Percentiles rank a stretch among this genome's conserved stretches.
Evolutionary conservation across 768 basidiomycete genomes (phyloP).

Genomic region (Auricularia auricula-judae): DNA sequence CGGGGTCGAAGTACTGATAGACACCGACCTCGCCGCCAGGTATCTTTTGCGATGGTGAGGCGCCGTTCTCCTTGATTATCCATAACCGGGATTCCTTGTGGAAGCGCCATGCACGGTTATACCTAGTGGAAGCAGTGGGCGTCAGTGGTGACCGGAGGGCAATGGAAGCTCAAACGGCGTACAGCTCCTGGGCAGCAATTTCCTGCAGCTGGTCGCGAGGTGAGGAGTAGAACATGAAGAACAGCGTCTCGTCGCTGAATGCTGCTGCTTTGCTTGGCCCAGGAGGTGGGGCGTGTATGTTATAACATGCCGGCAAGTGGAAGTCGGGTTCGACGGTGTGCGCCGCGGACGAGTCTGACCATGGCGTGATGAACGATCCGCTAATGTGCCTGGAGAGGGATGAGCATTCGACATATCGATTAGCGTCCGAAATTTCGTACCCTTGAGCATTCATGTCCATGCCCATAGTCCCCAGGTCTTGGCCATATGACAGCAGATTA

Average conservation of each 20-base stretch:
- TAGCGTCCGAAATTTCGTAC: slow-evolving; percentile 27
- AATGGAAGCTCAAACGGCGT: slow-evolving; percentile 24
- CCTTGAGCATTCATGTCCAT: slow-evolving; percentile 78
- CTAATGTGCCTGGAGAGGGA: neutral
- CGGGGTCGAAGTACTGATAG: slow-evolving; percentile 85
- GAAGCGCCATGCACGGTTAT: slow-evolving; percentile 91
- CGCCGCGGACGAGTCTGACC: slow-evolving; percentile 83
- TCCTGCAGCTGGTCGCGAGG: slow-evolving; percentile 90
- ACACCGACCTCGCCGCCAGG: slow-evolving; percentile 76
- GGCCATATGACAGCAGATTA: slow-evolving; percentile 74
- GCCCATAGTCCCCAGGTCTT: slow-evolving; percentile 85
- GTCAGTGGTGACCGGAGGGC: neutral
- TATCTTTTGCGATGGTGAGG: slow-evolving; percentile 63
- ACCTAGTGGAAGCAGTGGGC: slow-evolving; percentile 35
- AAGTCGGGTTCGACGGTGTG: slow-evolving; percentile 86
- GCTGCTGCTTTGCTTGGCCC: slow-evolving; percentile 68
- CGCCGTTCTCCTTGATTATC: slow-evolving; percentile 83
- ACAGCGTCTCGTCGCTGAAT: slow-evolving; percentile 93
- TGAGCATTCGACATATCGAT: neutral
- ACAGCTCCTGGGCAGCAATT: slow-evolving; percentile 92
- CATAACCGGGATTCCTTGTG: slow-evolving; percentile 85
- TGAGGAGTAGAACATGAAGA: slow-evolving; percentile 96
- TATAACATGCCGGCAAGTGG: slow-evolving; percentile 84
- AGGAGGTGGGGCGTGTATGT: slow-evolving; percentile 78
- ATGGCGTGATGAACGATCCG: slow-evolving; percentile 74